Percentiles rank a stretch among this genome's conserved stretches.
These are phyloP conservation scores for Schizophyllum amplum DNA, from an alignment of 1,284 basidiomycete species.

Conservation along the genomic window DNA sequence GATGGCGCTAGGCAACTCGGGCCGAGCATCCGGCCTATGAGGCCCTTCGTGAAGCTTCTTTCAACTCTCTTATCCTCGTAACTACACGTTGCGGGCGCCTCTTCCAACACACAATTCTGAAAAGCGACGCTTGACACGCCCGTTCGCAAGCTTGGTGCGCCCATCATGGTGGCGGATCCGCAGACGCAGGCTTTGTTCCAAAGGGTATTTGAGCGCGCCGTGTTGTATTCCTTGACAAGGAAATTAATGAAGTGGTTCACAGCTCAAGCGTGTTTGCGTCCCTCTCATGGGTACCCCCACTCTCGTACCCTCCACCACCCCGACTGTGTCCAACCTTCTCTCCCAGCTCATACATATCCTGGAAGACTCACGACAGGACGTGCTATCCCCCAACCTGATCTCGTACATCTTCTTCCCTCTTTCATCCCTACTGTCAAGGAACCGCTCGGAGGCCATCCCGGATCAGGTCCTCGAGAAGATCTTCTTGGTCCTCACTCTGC, in stretches of 20 bases:
- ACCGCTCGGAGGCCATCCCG: slow-evolving; percentile 57
- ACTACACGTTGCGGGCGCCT: background rate
- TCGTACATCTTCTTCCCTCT: slow-evolving; percentile 85
- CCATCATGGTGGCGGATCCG: background rate
- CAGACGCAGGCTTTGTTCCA: background rate
- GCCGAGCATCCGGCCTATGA: background rate
- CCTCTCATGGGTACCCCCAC: slow-evolving; percentile 63
- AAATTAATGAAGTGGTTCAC: background rate
- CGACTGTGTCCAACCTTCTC: slow-evolving; percentile 44
- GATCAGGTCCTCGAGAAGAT: slow-evolving; percentile 75
- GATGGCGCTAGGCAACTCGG: background rate
- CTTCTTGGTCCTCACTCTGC: slow-evolving; percentile 47
- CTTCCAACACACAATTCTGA: no score
- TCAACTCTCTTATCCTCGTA: background rate
- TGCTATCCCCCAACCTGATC: slow-evolving; percentile 32
- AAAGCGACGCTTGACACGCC: no score
- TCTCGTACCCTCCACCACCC: slow-evolving; percentile 44
- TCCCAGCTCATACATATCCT: slow-evolving; percentile 43
- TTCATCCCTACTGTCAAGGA: slow-evolving; percentile 73
- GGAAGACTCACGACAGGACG: slow-evolving; percentile 14
- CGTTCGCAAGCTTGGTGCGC: no score
- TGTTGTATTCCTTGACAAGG: background rate
- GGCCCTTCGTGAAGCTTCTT: background rate
- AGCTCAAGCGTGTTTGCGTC: slow-evolving; percentile 77
- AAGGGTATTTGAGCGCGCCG: background rate